Base-by-base conservation (phyloP, 352 stramenopile genomes). In the Vaucheria bursata region DNA sequence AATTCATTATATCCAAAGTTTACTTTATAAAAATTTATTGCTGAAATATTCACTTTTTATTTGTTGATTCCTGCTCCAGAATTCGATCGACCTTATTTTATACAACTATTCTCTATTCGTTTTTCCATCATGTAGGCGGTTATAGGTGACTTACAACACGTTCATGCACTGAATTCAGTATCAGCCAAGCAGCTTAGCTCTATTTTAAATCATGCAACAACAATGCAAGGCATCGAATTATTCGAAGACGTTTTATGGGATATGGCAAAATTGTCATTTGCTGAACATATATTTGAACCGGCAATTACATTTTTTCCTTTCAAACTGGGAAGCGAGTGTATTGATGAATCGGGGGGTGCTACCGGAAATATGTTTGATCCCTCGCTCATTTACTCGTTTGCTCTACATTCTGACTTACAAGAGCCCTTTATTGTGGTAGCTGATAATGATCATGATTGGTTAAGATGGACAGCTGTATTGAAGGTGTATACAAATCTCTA, bases 231-330 rank as follows among this genome's bases (percentile, higher is more conserved):
- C 33, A 67, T 80, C 29, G 75, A 80, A 53, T 71, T 80, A 8
- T 80, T 80, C 69, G 75, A 80, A 34, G 75, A 80, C 75, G 50
- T 80, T 0, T 38, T 80, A 49, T 80, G 75, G 75, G 75, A 80
- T 40, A 35, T 80, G 75, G 75, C 75, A 0, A 36, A 71, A 1
- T 31, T 80, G 7, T 80, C 75, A 29, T 79, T 68, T 68, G 37
- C 64, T 5, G 18, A 39, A n/a, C 64, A 79, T 12, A 49, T 79
- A 6, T 79, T 79, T 25, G 52, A 79, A 31, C 74, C 74, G 6
- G 32, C 52, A 31, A 65, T 79, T 0, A 74, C 74, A n/a, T 79
- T 74, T 29, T 79, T 74, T n/a, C 74, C 74, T 1, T 1, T 1
- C 4, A 74, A 49, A 34, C 29, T 29, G 18, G 18, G 33, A 0